These are phyloP conservation scores for Mycena maculata DNA, from an alignment of 768 basidiomycete species.

Conservation along the genomic window DNA sequence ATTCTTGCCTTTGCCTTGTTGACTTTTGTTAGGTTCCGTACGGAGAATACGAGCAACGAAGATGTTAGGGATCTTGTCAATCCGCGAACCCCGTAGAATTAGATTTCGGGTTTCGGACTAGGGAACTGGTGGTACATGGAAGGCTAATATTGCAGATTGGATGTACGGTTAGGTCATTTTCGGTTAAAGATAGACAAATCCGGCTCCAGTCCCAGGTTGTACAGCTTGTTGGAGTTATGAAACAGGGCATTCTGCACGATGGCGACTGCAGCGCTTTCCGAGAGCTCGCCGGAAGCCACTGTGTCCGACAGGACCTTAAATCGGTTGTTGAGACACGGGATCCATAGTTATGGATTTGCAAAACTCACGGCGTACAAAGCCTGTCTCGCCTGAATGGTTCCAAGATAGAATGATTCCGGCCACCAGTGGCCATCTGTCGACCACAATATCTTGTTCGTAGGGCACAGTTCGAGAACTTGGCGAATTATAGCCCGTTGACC, in stretches of 20 bases:
- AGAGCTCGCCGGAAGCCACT: constrained; percentile 61
- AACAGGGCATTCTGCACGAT: constrained; percentile 72
- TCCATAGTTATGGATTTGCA: not conserved
- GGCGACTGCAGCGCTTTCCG: constrained; percentile 62
- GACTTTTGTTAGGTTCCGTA: constrained; percentile 58
- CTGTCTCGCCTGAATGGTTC: constrained; percentile 69
- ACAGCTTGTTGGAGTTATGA: constrained; percentile 73
- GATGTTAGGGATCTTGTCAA: not conserved
- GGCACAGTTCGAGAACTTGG: constrained; percentile 76
- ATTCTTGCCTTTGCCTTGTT: constrained; percentile 58
- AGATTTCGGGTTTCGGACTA: too few relatives aligned
- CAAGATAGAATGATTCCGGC: constrained; percentile 83
- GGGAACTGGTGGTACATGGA: too few relatives aligned
- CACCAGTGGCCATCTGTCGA: constrained; percentile 82
- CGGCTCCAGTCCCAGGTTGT: constrained; percentile 61
- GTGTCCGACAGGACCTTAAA: constrained; percentile 67
- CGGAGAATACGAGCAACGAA: not conserved
- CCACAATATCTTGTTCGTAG: constrained; percentile 86
- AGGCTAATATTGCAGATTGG: too few relatives aligned
- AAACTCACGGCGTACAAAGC: constrained; percentile 66
- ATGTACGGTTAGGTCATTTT: too few relatives aligned
- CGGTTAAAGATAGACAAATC: constrained; percentile 18
- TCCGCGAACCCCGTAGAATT: too few relatives aligned
- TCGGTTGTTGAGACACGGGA: not conserved
- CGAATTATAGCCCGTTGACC: constrained; percentile 71